phyloP scores from a whole-genome alignment of 2,329 filamentous ascomycete genomes.

The Xylaria sp. region DNA sequence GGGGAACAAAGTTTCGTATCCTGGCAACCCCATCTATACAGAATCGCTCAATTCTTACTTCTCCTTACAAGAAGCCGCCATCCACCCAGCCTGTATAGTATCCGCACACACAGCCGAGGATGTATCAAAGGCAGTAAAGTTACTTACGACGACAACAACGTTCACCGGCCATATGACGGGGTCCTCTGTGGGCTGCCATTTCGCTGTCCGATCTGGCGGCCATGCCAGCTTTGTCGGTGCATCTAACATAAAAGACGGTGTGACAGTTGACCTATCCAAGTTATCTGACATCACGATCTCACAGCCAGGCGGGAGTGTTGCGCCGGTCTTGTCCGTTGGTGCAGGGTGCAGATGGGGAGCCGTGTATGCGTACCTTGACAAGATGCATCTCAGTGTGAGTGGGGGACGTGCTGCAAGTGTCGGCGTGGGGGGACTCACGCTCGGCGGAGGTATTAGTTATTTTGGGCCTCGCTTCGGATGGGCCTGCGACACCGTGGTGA shows the following conservation, averaged over 20 bases:
- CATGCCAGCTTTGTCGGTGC: background rate
- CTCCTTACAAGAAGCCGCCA: background rate
- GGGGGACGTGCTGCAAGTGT: conserved; percentile 15
- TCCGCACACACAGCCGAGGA: background rate
- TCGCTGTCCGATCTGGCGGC: conserved; percentile 4
- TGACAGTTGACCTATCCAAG: background rate
- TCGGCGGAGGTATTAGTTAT: conserved; percentile 23
- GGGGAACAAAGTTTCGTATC: background rate
- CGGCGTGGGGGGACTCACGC: conserved; percentile 11
- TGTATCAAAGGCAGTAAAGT: background rate
- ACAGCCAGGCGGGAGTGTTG: background rate
- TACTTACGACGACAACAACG: background rate
- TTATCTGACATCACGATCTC: background rate
- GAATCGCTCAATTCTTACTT: conserved; percentile 4
- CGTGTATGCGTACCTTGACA: conserved; percentile 5
- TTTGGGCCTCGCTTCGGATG: conserved; percentile 17
- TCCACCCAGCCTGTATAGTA: conserved; percentile 5
- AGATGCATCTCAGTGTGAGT: conserved; percentile 4
- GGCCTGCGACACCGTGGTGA: conserved; percentile 14
- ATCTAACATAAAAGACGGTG: background rate
- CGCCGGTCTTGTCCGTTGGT: background rate
- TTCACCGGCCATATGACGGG: too few relatives aligned
- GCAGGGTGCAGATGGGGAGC: conserved; percentile 10
- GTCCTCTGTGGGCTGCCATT: background rate
- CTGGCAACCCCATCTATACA: background rate